Conservation (phyloP, 1,139 yeast species). For the Hyphopichia wangnamkhiaoensis region DNA sequence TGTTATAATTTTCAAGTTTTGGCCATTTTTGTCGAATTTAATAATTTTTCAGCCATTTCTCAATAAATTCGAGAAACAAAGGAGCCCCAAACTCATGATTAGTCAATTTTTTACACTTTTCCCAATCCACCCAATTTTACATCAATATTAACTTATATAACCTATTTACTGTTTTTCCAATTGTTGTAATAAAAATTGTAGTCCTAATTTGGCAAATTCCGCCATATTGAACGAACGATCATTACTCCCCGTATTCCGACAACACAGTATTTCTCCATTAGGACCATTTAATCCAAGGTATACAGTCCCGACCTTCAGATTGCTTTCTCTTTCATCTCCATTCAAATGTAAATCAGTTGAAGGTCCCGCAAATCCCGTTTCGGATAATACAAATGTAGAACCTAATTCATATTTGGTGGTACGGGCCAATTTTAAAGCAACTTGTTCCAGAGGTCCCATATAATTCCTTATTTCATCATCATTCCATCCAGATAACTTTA, state of each 20-base stretch:
- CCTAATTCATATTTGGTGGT: constrained; percentile 80
- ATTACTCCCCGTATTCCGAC: constrained; percentile 43
- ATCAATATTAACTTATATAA: too few species aligned
- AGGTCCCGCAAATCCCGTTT: constrained; percentile 89
- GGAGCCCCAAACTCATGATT: too few species aligned
- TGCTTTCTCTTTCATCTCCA: constrained; percentile 10
- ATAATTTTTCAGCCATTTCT: too few species aligned
- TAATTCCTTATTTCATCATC: constrained; percentile 66
- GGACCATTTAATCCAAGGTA: constrained; percentile 76
- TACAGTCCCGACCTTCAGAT: constrained; percentile 58
- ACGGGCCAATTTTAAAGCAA: constrained; percentile 74
- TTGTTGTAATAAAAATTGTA: constrained; percentile 56
- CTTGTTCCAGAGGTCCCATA: constrained; percentile 81
- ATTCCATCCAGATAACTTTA: constrained; percentile 78
- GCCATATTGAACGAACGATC: constrained; percentile 73
- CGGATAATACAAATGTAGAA: constrained; percentile 77
- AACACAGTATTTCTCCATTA: constrained; percentile 51
- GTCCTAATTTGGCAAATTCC: constrained; percentile 66
- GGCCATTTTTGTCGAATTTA: too few species aligned
- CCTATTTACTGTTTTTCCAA: constrained; percentile 15
- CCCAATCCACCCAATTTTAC: not conserved
- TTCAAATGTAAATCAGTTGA: constrained; percentile 45
- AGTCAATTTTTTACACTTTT: too few species aligned
- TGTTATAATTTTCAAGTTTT: too few species aligned
- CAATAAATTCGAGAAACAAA: too few species aligned